Percentiles rank a stretch among this genome's conserved stretches.
These are phyloP conservation scores for Colletotrichum cordylinicola DNA, from an alignment of 2,329 filamentous ascomycete species.

Conservation along the genomic window DNA sequence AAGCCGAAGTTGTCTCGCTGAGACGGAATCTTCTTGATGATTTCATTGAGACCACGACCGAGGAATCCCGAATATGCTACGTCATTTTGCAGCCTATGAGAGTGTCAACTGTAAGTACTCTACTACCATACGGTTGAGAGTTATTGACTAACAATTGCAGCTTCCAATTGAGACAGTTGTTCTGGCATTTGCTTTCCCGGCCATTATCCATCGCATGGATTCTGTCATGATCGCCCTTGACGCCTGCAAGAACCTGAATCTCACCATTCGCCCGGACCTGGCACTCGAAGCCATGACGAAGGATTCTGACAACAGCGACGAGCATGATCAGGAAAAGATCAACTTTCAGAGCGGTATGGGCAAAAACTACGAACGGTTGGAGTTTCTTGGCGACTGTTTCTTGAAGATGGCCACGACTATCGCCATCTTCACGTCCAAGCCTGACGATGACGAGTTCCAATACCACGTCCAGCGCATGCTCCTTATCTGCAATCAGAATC, in stretches of 20 bases:
- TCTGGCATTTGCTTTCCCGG: constrained; percentile 79
- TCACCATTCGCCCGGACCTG: constrained; percentile 69
- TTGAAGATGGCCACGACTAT: constrained; percentile 96
- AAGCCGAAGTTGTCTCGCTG: constrained; percentile 74
- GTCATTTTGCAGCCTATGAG: constrained; percentile 79
- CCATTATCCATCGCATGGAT: constrained; percentile 85
- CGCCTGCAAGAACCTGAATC: constrained; percentile 67
- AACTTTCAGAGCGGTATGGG: constrained; percentile 88
- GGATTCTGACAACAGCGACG: constrained; percentile 83
- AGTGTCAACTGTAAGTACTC: constrained; percentile 72
- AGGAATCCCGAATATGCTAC: constrained; percentile 57
- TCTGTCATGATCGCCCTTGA: constrained; percentile 82
- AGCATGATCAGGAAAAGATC: constrained; percentile 69
- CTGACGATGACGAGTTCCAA: constrained; percentile 81
- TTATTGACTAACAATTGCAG: constrained; percentile 43
- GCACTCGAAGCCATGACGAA: constrained; percentile 93
- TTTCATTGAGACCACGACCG: constrained; percentile 56
- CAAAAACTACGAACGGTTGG: constrained; percentile 91
- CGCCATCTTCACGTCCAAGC: constrained; percentile 78
- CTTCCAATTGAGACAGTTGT: constrained; percentile 73
- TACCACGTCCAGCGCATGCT: constrained; percentile 92
- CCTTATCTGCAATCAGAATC: constrained; percentile 88
- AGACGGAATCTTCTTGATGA: constrained; percentile 86
- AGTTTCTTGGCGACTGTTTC: constrained; percentile 93
- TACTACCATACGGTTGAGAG: neutral